These are phyloP conservation scores for Yamadazyma sp. DNA, from an alignment of 1,139 yeast genomes.

Conservation along the genomic window DNA sequence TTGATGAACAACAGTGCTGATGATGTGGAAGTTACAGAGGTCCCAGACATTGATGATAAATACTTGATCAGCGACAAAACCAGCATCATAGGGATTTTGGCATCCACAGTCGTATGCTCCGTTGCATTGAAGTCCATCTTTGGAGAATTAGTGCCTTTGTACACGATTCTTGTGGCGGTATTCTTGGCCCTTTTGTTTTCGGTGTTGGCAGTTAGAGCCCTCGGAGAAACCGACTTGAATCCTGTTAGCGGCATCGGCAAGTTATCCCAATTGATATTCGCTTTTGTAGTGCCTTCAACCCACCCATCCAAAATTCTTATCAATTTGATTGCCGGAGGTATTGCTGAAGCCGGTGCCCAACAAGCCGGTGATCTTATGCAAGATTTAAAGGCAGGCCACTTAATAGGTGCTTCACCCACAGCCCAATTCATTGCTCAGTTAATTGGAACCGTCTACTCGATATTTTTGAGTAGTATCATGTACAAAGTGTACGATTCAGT, in stretches of 20 bases:
- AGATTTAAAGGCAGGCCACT: conserved; percentile 91
- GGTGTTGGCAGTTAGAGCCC: conserved; percentile 84
- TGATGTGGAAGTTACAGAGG: not conserved
- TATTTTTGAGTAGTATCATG: conserved; percentile 74
- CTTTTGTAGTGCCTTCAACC: conserved; percentile 69
- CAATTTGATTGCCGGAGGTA: conserved; percentile 91
- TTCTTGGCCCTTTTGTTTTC: conserved; percentile 75
- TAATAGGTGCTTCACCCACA: conserved; percentile 86
- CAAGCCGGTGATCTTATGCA: conserved; percentile 99
- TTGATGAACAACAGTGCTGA: conserved; percentile 3
- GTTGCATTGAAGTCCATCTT: conserved; percentile 64
- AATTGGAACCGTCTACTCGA: conserved; percentile 83
- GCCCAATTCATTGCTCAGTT: conserved; percentile 91
- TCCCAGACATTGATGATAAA: conserved; percentile 20
- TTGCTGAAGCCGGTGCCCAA: conserved; percentile 98
- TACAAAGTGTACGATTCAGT: conserved; percentile 78
- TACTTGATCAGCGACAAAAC: conserved; percentile 52
- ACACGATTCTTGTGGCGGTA: conserved; percentile 68
- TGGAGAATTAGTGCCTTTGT: conserved; percentile 68
- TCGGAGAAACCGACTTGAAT: conserved; percentile 94
- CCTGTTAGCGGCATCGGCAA: conserved; percentile 98
- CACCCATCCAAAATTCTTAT: conserved; percentile 82
- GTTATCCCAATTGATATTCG: conserved; percentile 84
- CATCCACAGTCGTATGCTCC: conserved; percentile 68
- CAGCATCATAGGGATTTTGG: conserved; percentile 59